A percentile compares a stretch with the other conserved stretches of the same genome.
These are phyloP conservation scores for Euclidium syriacum DNA, from an alignment of 345 rosid genomes.

Conservation along the genomic window DNA sequence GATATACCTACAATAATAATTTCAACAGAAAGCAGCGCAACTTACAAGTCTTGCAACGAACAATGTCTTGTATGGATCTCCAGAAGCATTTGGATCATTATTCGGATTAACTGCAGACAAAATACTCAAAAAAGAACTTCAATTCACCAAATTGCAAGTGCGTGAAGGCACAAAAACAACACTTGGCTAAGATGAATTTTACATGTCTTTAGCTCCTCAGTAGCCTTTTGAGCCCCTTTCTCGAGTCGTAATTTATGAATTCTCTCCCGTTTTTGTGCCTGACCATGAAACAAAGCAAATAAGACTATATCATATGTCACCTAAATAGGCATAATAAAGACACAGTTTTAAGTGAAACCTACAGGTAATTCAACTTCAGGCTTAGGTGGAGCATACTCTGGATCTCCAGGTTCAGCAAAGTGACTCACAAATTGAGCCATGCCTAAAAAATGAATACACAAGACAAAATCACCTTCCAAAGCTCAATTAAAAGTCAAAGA, in stretches of 20 bases:
- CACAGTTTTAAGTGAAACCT: constrained; percentile 25
- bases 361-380: constrained; percentile 79
- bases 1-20: constrained; percentile 1
- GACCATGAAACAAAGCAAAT: constrained; percentile 4
- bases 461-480: neutral
- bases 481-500: neutral
- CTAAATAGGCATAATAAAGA: neutral
- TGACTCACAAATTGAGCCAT: constrained; percentile 79
- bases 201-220: constrained; percentile 79
- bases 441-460: constrained; percentile 38
- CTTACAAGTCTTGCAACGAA: constrained; percentile 96
- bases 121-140: neutral
- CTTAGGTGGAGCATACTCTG: constrained; percentile 85
- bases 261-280: constrained; percentile 76
- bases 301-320: neutral
- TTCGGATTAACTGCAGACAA: constrained; percentile 71
- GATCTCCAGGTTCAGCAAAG: constrained; percentile 87
- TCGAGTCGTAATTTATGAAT: constrained; percentile 70
- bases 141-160: neutral
- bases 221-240: constrained; percentile 82
- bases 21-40: neutral
- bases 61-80: constrained; percentile 98
- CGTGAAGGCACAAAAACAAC: constrained; percentile 4
- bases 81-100: constrained; percentile 69
- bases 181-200: neutral